These are phyloP conservation scores for Silene noctiflora DNA, from an alignment of 179 eudicot species.

Conservation along the genomic window DNA sequence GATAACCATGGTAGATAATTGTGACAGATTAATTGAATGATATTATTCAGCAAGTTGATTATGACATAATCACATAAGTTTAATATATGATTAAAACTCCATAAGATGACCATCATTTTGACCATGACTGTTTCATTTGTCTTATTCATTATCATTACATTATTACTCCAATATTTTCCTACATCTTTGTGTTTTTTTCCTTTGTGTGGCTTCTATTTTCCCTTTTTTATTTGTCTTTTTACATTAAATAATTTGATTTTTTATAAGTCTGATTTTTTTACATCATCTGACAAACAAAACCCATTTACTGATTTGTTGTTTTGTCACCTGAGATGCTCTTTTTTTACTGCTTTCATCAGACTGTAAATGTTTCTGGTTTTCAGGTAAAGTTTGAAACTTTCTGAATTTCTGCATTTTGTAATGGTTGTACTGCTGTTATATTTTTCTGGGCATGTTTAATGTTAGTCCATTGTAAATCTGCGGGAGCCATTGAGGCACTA, in stretches of 20 bases:
- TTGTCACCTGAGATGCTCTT: slow-evolving; percentile 13
- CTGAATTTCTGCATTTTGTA: slow-evolving; percentile 12
- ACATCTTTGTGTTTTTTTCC: slow-evolving; percentile 2
- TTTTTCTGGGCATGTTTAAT: slow-evolving; percentile 6
- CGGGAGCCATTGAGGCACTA: too few species aligned
- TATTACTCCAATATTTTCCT: slow-evolving; percentile 7
- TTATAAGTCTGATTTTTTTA: background rate
- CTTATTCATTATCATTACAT: slow-evolving; percentile 15
- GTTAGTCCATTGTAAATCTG: background rate
- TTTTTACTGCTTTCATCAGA: slow-evolving; percentile 7
- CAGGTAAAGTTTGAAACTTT: slow-evolving; percentile 21
- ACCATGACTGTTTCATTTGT: slow-evolving; percentile 14
- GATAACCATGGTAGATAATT: background rate
- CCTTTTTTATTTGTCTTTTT: slow-evolving; percentile 9
- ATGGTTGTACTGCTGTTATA: background rate
- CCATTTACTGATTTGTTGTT: slow-evolving; percentile 21
- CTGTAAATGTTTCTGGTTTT: slow-evolving; percentile 20
- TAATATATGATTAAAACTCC: slow-evolving; percentile 20
- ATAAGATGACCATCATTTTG: background rate
- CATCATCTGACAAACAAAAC: slow-evolving; percentile 12
- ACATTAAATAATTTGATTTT: background rate
- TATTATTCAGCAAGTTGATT: slow-evolving; percentile 1
- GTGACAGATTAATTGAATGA: background rate
- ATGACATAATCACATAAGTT: slow-evolving; percentile 9
- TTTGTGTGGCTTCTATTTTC: slow-evolving; percentile 5